Evolutionary conservation across 176 grass and related monocot genomes (phyloP).

Genomic region (Saccharum spontaneum): DNA sequence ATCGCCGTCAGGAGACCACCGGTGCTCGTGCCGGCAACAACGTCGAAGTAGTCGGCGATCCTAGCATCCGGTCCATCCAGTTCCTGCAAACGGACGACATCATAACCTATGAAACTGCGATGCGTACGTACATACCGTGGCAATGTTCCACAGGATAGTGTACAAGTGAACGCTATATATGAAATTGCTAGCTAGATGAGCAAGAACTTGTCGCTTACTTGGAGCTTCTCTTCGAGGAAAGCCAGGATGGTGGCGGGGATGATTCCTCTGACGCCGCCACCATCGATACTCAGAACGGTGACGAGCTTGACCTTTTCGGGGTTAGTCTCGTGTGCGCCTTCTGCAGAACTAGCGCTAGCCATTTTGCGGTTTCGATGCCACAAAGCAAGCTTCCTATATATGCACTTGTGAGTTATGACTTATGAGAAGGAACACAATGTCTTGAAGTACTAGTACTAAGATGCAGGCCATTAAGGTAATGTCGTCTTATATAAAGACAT

Average conservation of each 20-base stretch:
- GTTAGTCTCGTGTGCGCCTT: constrained; percentile 2
- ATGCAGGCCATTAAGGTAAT: not conserved
- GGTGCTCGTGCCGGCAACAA: constrained; percentile 70
- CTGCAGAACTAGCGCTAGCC: constrained; percentile 15
- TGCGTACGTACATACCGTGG: no score
- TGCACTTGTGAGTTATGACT: not conserved
- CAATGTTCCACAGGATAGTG: not conserved
- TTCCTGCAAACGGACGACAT: constrained; percentile 47
- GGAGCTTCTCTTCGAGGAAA: constrained; percentile 64
- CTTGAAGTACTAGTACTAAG: not conserved
- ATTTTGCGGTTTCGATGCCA: not conserved
- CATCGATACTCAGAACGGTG: constrained; percentile 77
- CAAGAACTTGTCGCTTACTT: constrained; percentile 40
- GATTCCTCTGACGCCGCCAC: constrained; percentile 70
- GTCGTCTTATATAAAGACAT: not conserved
- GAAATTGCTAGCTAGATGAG: not conserved
- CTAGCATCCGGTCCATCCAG: constrained; percentile 57
- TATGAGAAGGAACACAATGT: not conserved
- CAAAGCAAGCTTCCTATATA: not conserved
- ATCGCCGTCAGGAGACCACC: constrained; percentile 63
- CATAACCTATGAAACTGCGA: no score
- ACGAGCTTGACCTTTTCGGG: constrained; percentile 47
- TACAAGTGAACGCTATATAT: not conserved
- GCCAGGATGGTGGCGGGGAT: constrained; percentile 60
- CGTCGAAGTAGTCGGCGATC: constrained; percentile 74